These are phyloP conservation scores for Striga hermonthica DNA, from an alignment of 305 asterid species.

Conservation along the genomic window DNA sequence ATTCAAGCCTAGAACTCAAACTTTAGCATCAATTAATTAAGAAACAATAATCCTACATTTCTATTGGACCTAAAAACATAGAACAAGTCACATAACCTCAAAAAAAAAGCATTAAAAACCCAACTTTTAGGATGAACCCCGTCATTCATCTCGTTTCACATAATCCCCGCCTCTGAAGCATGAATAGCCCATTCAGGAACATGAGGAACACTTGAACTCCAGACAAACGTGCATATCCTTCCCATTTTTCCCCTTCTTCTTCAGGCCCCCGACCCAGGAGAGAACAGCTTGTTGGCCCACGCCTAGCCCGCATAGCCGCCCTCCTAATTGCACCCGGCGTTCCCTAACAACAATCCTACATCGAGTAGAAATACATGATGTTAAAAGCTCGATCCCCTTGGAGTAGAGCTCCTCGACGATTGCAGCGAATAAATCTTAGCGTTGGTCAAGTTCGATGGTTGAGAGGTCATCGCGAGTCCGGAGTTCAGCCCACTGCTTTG, in stretches of 20 bases:
- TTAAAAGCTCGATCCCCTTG: slow-evolving; percentile 64
- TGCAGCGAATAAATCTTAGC: slow-evolving; percentile 73
- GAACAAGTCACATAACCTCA: neutral
- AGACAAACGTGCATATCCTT: slow-evolving; percentile 70
- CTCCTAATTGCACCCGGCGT: slow-evolving; percentile 44
- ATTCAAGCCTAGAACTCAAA: neutral
- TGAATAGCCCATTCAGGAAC: slow-evolving; percentile 94
- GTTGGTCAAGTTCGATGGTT: slow-evolving; percentile 61
- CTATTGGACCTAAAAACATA: slow-evolving; percentile 26
- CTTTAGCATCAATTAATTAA: slow-evolving; percentile 4
- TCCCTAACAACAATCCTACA: slow-evolving; percentile 60
- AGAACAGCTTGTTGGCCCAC: slow-evolving; percentile 58
- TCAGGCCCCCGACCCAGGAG: slow-evolving; percentile 48
- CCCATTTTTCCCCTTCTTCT: slow-evolving; percentile 40
- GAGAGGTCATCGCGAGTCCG: slow-evolving; percentile 46
- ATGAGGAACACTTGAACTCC: slow-evolving; percentile 74
- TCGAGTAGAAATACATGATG: slow-evolving; percentile 52
- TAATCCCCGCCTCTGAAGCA: slow-evolving; percentile 76
- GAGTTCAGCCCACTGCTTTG: slow-evolving; percentile 42
- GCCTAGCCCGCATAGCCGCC: slow-evolving; percentile 28
- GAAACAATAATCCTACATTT: neutral
- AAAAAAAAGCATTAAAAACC: neutral
- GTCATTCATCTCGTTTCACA: slow-evolving; percentile 52
- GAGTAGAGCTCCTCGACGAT: slow-evolving; percentile 62
- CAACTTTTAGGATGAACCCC: slow-evolving; percentile 85